These are phyloP conservation scores for Tricholoma saponaceum DNA, from an alignment of 768 basidiomycete genomes.

Conservation along the genomic window DNA sequence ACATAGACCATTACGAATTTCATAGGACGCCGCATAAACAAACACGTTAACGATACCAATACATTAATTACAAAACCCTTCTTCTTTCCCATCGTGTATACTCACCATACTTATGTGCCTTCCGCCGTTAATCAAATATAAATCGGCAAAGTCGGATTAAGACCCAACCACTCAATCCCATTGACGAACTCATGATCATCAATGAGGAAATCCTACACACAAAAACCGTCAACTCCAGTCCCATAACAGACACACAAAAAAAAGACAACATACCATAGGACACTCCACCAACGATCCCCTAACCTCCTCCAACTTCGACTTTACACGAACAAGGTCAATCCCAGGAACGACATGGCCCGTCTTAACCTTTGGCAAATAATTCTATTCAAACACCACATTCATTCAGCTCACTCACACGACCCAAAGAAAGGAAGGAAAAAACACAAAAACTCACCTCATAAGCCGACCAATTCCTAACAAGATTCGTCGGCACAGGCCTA, in stretches of 20 bases:
- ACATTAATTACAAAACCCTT: not conserved
- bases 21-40: too few species aligned
- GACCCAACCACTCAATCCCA: constrained; percentile 66
- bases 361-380: constrained; percentile 72
- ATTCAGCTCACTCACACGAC: too few species aligned
- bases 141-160: constrained; percentile 77
- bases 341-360: constrained; percentile 77
- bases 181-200: constrained; percentile 70
- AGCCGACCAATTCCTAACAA: constrained; percentile 71
- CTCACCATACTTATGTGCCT: not conserved
- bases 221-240: constrained; percentile 4
- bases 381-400: constrained; percentile 39
- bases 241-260: not conserved
- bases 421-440: too few species aligned
- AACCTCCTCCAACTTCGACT: constrained; percentile 67
- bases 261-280: constrained; percentile 52
- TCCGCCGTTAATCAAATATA: constrained; percentile 50
- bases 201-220: constrained; percentile 73
- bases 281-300: constrained; percentile 73
- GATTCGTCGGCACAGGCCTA: constrained; percentile 80
- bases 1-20: too few species aligned
- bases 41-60: not conserved
- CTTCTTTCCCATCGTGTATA: not conserved
- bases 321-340: constrained; percentile 64
- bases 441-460: constrained; percentile 56